Evolutionary conservation across 2,329 filamentous ascomycete genomes (phyloP), one percentile per base, ranked within the genome.

Genomic region (Diplodia mutila): DNA sequence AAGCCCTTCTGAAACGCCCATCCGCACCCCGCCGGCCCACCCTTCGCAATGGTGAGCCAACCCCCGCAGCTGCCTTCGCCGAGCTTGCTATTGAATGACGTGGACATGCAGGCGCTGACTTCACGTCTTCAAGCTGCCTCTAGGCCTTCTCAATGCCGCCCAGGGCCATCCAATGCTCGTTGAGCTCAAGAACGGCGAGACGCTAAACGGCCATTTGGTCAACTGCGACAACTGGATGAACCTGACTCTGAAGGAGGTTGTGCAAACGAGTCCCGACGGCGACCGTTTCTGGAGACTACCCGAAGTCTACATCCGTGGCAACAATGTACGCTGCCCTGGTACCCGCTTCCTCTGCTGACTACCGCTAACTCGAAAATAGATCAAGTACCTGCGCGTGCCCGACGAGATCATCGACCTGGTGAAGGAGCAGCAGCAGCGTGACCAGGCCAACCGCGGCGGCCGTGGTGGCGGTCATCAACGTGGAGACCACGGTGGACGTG

Each of bases 171-270:
- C 95, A 4, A 98, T 97, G 91, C 90, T 97, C 67, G 94, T 97
- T 72, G 94, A 97, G 84, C 90, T 97, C 72, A 97, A 97, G 85
- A 97, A 94, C 77, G 94, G 94, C 82, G 94, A 99, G 82, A 98
- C 95, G 0, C 87, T 99, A 69, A 99, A 98, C 82, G 95, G 95
- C 70, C 93, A 97, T 77, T 85, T 99, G 69, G 91, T 97, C 79
- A 93, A 91, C 80, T 99, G 94, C 88, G 95, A 99, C 80, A 99
- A 94, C 59, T 99, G 95, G 93, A 99, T 99, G 95, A 99, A 99
- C 83, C 84, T 99, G 73, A 98, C 94, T 2, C 83, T 99, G 72
- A 97, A 95, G 80, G 95, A 98, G 80, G 96, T 99, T 25, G 92
- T 98, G 42, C 94, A 98, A 81, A 98, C 95, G 21, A 97, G 91